Base-by-base conservation (phyloP, 1,284 basidiomycete species). In the Moesziomyces parantarcticus region DNA sequence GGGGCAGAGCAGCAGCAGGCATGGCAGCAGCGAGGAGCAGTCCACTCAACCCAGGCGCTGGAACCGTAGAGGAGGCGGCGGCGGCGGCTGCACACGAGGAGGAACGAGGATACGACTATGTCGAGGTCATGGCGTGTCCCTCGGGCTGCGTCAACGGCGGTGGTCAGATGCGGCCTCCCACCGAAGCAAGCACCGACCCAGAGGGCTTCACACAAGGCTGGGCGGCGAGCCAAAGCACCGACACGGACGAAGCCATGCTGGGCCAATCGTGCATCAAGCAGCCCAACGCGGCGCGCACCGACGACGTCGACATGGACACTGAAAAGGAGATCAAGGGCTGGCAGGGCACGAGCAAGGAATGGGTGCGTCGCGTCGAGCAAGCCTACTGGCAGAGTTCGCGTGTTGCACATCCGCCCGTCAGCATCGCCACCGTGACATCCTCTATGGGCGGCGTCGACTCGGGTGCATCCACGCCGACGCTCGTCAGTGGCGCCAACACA, bases 101-200 rank as follows among this genome's bases (percentile, higher is more conserved):
- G 86, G 88, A 64, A 88, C 89, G 53, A 87, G 86, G 89, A 34
- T 92, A 96, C 83, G 96, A 99, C 85, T 99, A 96, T 84, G 91
- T 99, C 49, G 97, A 99, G 81, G 94, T 99, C 65, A 99, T 99
- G 97, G 97, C 97, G 22, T 99, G 97, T 86, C 97, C 97, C 0
- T 90, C 92, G 0, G 97, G 97, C 7, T 99, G 97, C 83, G 93
- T 97, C 49, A 98, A 98, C 81, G 96, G 97, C 3, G 96, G 97
- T 25, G 97, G 97, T 2, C 97, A 99, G 85, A 72, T 83, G 18
- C 75, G 82, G 4, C 82, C 82, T 39, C 79, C 79, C 1, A 58
- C 66, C 18, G 61, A 52, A 20, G 11, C 48, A 5, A 18, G 5
- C 43, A 59, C 39, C 0, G 71, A 75, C 45, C 73, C 73, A 0